phyloP scores from a whole-genome alignment of 768 basidiomycete genomes.

The Sporobolomyces roseus region DNA sequence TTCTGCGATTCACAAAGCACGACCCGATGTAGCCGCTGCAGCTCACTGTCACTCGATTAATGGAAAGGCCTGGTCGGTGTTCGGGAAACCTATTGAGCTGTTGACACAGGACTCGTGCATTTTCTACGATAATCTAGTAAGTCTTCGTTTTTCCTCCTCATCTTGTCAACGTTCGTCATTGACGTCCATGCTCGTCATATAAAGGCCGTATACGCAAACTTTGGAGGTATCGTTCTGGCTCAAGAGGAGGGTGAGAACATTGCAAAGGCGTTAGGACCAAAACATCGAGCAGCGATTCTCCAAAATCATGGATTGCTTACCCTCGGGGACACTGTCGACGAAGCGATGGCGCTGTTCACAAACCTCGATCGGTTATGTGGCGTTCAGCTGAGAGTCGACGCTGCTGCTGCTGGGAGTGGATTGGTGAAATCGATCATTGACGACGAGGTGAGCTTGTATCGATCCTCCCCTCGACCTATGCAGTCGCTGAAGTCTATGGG shows the following conservation, averaged over 20 bases:
- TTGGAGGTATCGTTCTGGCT: slow-evolving; percentile 43
- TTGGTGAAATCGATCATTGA: slow-evolving; percentile 27
- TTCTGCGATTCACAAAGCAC: slow-evolving; percentile 37
- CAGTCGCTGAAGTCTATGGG: too few relatives aligned
- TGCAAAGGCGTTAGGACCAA: slow-evolving; percentile 36
- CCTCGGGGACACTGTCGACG: slow-evolving; percentile 38
- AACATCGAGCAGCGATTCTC: slow-evolving; percentile 35
- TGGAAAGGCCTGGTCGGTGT: slow-evolving; percentile 38
- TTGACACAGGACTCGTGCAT: slow-evolving; percentile 41
- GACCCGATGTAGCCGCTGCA: slow-evolving; percentile 39
- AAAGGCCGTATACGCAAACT: slow-evolving; percentile 33
- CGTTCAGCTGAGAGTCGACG: slow-evolving; percentile 38
- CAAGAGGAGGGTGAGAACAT: slow-evolving; percentile 43
- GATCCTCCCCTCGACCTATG: too few relatives aligned
- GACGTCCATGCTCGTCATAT: neutral
- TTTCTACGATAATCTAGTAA: slow-evolving; percentile 40
- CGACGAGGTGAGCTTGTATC: slow-evolving; percentile 20
- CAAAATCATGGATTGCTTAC: slow-evolving; percentile 43
- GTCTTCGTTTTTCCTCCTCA: neutral
- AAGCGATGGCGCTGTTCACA: slow-evolving; percentile 15
- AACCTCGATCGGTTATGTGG: slow-evolving; percentile 36
- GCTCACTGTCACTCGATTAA: slow-evolving; percentile 42
- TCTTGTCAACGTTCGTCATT: too few relatives aligned
- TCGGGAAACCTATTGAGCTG: slow-evolving; percentile 40
- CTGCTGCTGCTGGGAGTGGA: slow-evolving; percentile 29